A percentile compares a stretch with the other conserved stretches of the same genome.
Conservation (phyloP, 2,329 filamentous ascomycete species). For the Drechslerella dactyloides region DNA sequence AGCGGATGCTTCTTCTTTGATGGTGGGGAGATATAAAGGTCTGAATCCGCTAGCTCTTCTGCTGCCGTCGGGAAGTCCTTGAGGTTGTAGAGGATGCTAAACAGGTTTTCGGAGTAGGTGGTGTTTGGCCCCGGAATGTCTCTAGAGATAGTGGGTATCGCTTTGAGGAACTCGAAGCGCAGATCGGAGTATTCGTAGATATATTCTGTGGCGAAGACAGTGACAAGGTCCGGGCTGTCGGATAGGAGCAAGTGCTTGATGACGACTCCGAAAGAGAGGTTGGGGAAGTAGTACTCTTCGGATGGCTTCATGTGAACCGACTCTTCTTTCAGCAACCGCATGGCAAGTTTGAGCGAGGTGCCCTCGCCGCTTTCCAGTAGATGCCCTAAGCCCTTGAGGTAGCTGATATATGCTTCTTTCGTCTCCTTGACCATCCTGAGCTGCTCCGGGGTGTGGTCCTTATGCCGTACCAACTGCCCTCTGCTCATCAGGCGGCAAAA, state of each 20-base stretch:
- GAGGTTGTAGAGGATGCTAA: conserved; percentile 56
- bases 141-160: conserved; percentile 61
- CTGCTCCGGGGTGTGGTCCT: conserved; percentile 74
- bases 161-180: conserved; percentile 78
- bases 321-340: conserved; percentile 84
- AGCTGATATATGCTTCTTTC: conserved; percentile 74
- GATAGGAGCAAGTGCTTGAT: conserved; percentile 68
- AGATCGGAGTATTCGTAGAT: conserved; percentile 82
- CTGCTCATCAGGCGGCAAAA: conserved; percentile 81
- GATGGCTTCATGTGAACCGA: conserved; percentile 66
- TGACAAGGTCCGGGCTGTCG: conserved; percentile 64
- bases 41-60: conserved; percentile 30
- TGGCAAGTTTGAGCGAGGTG: conserved; percentile 76
- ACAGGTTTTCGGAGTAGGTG: conserved; percentile 73
- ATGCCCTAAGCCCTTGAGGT: conserved; percentile 67
- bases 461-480: conserved; percentile 72
- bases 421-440: conserved; percentile 78
- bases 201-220: conserved; percentile 78
- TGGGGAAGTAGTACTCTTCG: conserved; percentile 73
- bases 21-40: conserved; percentile 62
- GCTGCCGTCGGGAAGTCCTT: conserved; percentile 40
- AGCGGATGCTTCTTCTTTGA: conserved; percentile 72
- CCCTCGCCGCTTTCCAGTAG: conserved; percentile 69
- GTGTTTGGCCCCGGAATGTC: conserved; percentile 70
- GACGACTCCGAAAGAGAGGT: conserved; percentile 69